Percentiles rank a stretch among this genome's conserved stretches.
Conservation (phyloP, 2,329 filamentous ascomycete species). For the Aureobasidium sp. region DNA sequence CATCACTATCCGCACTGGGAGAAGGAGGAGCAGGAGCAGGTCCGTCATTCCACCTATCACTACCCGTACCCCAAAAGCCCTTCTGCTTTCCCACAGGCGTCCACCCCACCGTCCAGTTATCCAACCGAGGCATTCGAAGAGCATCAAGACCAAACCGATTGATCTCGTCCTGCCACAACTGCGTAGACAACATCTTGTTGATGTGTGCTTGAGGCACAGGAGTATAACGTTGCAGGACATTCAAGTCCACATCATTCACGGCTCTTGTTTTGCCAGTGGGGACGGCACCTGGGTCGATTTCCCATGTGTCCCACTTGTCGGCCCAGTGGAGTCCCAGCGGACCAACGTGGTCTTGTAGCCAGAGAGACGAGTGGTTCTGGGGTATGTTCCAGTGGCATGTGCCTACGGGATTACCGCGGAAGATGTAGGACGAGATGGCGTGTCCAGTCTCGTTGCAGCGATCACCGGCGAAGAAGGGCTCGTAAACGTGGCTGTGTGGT, state of each 20-base stretch:
- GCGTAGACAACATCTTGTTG: not conserved
- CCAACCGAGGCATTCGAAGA: not conserved
- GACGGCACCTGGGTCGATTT: not conserved
- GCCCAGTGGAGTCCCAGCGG: not conserved
- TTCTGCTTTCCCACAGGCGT: not conserved
- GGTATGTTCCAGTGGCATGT: not conserved
- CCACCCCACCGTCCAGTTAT: not conserved
- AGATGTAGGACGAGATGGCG: not conserved
- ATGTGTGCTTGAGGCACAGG: not conserved
- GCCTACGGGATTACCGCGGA: not conserved
- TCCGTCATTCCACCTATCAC: not conserved
- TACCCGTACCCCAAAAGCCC: not conserved
- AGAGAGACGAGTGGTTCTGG: not conserved
- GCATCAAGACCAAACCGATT: not conserved
- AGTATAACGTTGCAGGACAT: not conserved
- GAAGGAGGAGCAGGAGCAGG: not conserved
- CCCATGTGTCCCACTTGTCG: not conserved
- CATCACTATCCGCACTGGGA: not conserved
- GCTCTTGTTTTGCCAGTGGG: not conserved
- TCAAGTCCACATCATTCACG: not conserved
- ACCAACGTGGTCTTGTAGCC: not conserved
- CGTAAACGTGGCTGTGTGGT: not conserved
- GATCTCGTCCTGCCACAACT: not conserved
- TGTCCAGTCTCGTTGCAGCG: not conserved
- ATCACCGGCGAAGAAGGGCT: not conserved